These are phyloP conservation scores for Decorospora gaudefroyi DNA, from an alignment of 2,329 filamentous ascomycete genomes.

Conservation along the genomic window DNA sequence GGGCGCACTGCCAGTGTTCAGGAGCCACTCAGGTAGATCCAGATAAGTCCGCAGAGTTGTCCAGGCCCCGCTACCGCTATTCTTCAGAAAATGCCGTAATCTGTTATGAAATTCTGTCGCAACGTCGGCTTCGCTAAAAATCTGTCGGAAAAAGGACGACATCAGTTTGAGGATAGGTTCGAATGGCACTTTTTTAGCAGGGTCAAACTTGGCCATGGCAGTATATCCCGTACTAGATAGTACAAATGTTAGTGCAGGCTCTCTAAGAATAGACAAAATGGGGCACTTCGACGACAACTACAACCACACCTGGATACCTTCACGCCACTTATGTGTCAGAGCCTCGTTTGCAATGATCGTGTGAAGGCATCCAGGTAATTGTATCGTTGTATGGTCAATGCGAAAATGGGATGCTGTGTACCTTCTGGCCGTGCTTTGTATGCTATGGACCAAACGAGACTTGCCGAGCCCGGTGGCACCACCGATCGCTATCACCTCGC, in stretches of 20 bases:
- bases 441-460: constrained; percentile 62
- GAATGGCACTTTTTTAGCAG: constrained; percentile 62
- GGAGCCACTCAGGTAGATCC: constrained; percentile 69
- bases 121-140: constrained; percentile 67
- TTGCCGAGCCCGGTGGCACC: constrained; percentile 64
- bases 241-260: no score
- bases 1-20: constrained; percentile 35
- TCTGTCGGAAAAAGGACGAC: constrained; percentile 65
- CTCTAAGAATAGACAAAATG: no score
- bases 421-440: constrained; percentile 62
- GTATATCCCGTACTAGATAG: constrained; percentile 65
- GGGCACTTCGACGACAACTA: no score
- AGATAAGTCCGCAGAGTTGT: constrained; percentile 60
- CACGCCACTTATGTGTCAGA: no score
- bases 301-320: no score
- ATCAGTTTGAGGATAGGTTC: constrained; percentile 65
- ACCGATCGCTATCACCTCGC: constrained; percentile 62
- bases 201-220: constrained; percentile 64
- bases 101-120: constrained; percentile 64
- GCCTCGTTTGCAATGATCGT: no score
- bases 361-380: no score
- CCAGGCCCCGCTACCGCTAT: constrained; percentile 57
- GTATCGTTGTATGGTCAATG: no score
- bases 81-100: constrained; percentile 59
- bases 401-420: no score